Percentiles rank a stretch among this genome's conserved stretches.
These are phyloP conservation scores for Penicillium freii DNA, from an alignment of 2,329 filamentous ascomycete species.

Conservation along the genomic window DNA sequence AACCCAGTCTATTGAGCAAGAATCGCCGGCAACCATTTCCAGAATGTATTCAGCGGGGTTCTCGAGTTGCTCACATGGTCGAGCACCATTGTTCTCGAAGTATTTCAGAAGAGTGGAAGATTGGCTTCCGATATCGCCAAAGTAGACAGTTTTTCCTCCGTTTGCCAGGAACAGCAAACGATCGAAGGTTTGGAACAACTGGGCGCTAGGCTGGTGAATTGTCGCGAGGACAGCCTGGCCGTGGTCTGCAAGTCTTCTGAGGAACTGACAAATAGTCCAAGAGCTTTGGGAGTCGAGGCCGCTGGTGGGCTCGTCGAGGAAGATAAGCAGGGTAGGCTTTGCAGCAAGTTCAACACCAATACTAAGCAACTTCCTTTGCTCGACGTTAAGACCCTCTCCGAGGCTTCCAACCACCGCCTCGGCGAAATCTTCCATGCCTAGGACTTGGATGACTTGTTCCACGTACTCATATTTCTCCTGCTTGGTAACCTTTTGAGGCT, in stretches of 20 bases:
- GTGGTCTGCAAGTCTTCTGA: conserved; percentile 79
- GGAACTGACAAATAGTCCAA: conserved; percentile 78
- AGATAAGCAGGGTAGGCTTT: conserved; percentile 81
- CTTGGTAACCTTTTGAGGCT: conserved; percentile 66
- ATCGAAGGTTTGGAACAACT: conserved; percentile 81
- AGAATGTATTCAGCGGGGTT: conserved; percentile 77
- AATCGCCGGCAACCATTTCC: conserved; percentile 48
- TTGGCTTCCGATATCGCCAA: conserved; percentile 61
- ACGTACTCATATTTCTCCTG: conserved; percentile 79
- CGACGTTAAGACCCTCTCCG: conserved; percentile 66
- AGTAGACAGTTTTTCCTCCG: conserved; percentile 65
- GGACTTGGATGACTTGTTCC: conserved; percentile 73
- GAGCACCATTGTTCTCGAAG: conserved; percentile 62
- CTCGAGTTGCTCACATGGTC: conserved; percentile 57
- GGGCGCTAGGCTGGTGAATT: conserved; percentile 87
- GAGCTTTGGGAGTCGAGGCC: conserved; percentile 87
- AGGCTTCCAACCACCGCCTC: conserved; percentile 83
- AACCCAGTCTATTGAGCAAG: conserved; percentile 57
- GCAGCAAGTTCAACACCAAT: conserved; percentile 93
- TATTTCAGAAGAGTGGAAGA: conserved; percentile 57
- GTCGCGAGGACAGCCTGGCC: conserved; percentile 89
- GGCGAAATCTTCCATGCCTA: conserved; percentile 87
- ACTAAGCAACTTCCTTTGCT: conserved; percentile 69
- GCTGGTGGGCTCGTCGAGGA: conserved; percentile 80
- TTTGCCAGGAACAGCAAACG: conserved; percentile 60